These are phyloP conservation scores for Tulasnella sp. DNA, from an alignment of 768 basidiomycete species.

Conservation along the genomic window DNA sequence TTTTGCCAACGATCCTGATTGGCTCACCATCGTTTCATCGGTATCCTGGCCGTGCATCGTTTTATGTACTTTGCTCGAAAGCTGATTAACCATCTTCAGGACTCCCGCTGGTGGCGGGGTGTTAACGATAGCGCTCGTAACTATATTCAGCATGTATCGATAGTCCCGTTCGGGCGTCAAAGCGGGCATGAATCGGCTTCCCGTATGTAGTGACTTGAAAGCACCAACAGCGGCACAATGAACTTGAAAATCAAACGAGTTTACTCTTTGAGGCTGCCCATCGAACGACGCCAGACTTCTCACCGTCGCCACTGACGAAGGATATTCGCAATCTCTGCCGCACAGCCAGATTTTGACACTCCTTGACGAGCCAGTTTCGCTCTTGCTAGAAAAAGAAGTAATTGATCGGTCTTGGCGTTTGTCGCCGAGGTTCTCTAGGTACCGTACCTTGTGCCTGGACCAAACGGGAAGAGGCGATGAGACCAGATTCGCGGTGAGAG, in stretches of 20 bases:
- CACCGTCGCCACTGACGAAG: conserved; percentile 77
- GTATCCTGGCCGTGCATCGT: conserved; percentile 74
- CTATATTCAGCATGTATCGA: conserved; percentile 83
- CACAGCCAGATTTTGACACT: conserved; percentile 62
- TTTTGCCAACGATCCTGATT: neutral
- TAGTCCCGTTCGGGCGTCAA: conserved; percentile 47
- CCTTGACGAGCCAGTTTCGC: conserved; percentile 76
- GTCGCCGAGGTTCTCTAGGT: neutral
- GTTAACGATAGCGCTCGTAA: conserved; percentile 91
- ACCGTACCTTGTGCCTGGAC: neutral
- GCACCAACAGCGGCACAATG: conserved; percentile 80
- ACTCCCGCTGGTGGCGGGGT: conserved; percentile 77
- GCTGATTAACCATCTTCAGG: conserved; percentile 64
- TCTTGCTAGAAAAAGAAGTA: conserved; percentile 45
- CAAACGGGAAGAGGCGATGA: neutral
- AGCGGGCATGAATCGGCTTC: conserved; percentile 13
- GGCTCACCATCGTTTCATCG: conserved; percentile 72
- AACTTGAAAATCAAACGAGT: conserved; percentile 23
- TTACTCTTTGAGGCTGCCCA: neutral
- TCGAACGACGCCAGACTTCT: neutral
- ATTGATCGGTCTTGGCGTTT: neutral
- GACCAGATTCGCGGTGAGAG: neutral
- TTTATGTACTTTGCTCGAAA: conserved; percentile 65
- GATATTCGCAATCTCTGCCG: conserved; percentile 58
- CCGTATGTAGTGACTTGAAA: conserved; percentile 56